Evolutionary conservation across 2,329 filamentous ascomycete genomes (phyloP).

Genomic region (Clonostachys sp.): DNA sequence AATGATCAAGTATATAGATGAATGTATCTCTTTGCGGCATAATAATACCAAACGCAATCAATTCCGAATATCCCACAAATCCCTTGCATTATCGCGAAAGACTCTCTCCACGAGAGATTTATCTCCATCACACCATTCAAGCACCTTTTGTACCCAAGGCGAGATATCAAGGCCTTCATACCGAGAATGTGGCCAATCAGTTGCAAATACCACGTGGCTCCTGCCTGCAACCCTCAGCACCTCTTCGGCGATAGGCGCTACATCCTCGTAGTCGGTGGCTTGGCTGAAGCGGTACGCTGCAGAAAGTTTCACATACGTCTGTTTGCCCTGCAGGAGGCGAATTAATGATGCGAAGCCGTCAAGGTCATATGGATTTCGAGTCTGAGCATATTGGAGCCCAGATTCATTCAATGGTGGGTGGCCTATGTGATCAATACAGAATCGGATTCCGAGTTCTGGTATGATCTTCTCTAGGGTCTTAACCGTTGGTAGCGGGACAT

Average conservation of each 20-base stretch:
- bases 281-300: constrained; percentile 14
- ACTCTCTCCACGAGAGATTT: too few species aligned
- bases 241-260: constrained; percentile 11
- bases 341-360: constrained; percentile 7
- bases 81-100: too few species aligned
- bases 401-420: constrained; percentile 3
- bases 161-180: constrained; percentile 2
- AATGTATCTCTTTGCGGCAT: too few species aligned
- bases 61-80: too few species aligned
- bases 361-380: too few species aligned
- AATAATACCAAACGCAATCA: too few species aligned
- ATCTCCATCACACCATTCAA: too few species aligned
- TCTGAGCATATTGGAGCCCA: too few species aligned
- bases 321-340: constrained; percentile 7
- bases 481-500: constrained; percentile 14
- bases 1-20: too few species aligned
- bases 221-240: constrained; percentile 11
- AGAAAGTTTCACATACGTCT: constrained; percentile 15
- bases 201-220: constrained; percentile 11
- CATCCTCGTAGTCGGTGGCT: constrained; percentile 4
- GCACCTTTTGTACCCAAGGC: too few species aligned
- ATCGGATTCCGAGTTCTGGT: constrained; percentile 13
- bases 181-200: constrained; percentile 10
- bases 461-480: constrained; percentile 10
- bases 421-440: constrained; percentile 17